phyloP scores from a whole-genome alignment of 805 yeast genomes.

The Saccharomyces paradoxus region DNA sequence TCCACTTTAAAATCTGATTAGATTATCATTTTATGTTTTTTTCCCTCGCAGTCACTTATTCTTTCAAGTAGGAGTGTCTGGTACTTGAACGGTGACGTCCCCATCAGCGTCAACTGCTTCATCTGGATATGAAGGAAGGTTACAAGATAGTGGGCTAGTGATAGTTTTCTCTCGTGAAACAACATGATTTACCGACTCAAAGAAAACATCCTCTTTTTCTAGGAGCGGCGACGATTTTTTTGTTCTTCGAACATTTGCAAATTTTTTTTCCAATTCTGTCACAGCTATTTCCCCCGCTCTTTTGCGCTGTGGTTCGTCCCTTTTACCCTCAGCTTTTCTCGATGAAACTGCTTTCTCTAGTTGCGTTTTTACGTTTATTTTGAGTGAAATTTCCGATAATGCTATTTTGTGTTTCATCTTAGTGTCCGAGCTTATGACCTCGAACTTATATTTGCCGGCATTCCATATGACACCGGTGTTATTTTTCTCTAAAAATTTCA shows the following conservation, averaged over 20 bases:
- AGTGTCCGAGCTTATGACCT: not conserved
- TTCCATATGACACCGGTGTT: constrained; percentile 8
- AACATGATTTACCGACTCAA: not conserved
- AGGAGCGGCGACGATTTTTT: not conserved
- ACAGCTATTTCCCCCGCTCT: constrained; percentile 2
- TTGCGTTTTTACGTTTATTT: not conserved
- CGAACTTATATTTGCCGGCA: not conserved
- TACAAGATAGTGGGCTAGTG: not conserved
- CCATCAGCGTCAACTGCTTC: not conserved
- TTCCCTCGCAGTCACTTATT: not conserved
- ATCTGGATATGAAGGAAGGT: not conserved
- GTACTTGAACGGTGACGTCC: not conserved
- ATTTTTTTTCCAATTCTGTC: constrained; percentile 7
- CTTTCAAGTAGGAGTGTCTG: not conserved
- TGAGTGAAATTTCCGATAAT: not conserved
- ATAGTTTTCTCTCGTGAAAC: not conserved
- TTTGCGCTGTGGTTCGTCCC: not conserved
- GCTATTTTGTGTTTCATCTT: not conserved
- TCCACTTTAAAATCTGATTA: not conserved
- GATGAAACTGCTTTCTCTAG: not conserved
- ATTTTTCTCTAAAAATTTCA: constrained; percentile 10
- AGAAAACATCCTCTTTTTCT: not conserved
- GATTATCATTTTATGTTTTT: not conserved
- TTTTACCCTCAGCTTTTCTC: not conserved
- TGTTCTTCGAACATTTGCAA: not conserved